phyloP scores from a whole-genome alignment of 352 stramenopile species.

The Phytophthora palmivora region DNA sequence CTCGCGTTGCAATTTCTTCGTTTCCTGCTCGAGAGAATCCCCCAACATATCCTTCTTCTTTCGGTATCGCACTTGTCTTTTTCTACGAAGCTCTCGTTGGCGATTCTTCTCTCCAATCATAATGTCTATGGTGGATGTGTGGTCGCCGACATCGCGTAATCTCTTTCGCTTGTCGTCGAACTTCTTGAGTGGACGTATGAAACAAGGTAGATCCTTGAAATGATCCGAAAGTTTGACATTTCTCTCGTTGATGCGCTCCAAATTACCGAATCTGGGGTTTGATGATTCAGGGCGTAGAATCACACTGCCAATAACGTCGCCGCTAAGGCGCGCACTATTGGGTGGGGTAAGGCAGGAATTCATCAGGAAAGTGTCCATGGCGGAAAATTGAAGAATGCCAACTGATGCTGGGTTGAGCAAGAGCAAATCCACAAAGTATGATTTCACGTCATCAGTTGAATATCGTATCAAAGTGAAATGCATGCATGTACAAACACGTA shows the following conservation, averaged over 20 bases:
- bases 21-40: not conserved
- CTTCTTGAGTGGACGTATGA: not conserved
- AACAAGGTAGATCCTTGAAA: not conserved
- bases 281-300: not conserved
- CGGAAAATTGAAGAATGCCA: constrained; percentile 1
- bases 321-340: constrained; percentile 1
- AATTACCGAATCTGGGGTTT: not conserved
- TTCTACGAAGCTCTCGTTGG: constrained; percentile 3
- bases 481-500: not conserved
- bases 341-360: constrained; percentile 7
- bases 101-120: constrained; percentile 1
- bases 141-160: not conserved
- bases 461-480: not conserved
- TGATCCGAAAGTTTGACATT: not conserved
- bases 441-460: not conserved
- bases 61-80: constrained; percentile 6
- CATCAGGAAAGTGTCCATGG: not conserved
- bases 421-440: not conserved
- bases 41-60: constrained; percentile 5
- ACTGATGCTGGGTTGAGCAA: not conserved
- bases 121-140: not conserved
- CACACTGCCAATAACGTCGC: constrained; percentile 7
- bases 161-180: not conserved
- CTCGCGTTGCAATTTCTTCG: not conserved
- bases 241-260: not conserved